These are phyloP conservation scores for Luffa aegyptiaca DNA, from an alignment of 306 rosid genomes.

Conservation along the genomic window DNA sequence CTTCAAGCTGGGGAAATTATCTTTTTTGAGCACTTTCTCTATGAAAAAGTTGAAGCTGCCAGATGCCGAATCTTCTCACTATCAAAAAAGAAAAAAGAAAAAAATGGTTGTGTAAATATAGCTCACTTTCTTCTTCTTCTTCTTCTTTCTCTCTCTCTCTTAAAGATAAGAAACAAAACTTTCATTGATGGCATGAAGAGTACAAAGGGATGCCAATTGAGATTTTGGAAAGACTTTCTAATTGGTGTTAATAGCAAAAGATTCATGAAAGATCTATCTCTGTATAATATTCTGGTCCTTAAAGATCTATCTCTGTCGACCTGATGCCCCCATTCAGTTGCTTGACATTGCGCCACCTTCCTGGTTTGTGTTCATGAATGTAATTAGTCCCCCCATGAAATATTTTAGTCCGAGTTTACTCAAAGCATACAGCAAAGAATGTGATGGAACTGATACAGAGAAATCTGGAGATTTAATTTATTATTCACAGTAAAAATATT, in stretches of 20 bases:
- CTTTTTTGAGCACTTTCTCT: not conserved
- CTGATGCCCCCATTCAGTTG: not conserved
- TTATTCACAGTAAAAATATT: not conserved
- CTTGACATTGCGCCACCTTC: not conserved
- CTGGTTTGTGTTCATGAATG: not conserved
- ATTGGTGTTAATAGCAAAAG: not conserved
- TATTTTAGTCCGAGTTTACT: not conserved
- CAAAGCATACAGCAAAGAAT: not conserved
- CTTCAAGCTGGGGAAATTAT: not conserved
- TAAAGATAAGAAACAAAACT: not conserved
- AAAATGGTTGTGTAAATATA: not conserved
- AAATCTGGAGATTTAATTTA: not conserved
- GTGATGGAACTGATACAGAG: not conserved
- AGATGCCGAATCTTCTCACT: too few relatives aligned
- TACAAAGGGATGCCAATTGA: not conserved
- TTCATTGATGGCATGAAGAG: not conserved
- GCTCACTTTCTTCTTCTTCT: not conserved
- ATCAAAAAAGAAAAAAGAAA: too few relatives aligned
- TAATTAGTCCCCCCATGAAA: not conserved
- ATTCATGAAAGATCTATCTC: not conserved
- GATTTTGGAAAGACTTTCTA: too few relatives aligned
- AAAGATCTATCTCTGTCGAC: not conserved
- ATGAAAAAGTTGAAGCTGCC: not conserved
- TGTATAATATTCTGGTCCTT: not conserved
- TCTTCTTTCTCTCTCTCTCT: too few relatives aligned